Evolutionary conservation across 345 rosid species (phyloP), one percentile per base, ranked within the genome.

Genomic region (Gossypium mustelinum): DNA sequence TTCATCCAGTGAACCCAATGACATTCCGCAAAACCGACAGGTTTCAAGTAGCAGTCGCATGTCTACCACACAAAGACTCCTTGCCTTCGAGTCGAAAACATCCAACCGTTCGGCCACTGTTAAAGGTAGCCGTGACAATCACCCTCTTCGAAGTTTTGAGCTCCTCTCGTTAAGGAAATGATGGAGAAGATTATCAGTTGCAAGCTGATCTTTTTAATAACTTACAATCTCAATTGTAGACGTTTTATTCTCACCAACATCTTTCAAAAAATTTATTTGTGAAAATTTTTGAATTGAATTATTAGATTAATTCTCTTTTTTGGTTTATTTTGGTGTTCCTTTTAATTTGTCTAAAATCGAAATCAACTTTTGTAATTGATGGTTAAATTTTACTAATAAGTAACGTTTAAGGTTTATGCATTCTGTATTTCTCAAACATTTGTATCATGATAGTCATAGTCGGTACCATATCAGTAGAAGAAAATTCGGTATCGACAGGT

Each of bases 1-100:
- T 85, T 86, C 96, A 3, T 86, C 92, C 0, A 96, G 89, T 9
- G 95, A 86, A 79, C 88, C 85, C 17, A 80, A 81, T 41, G 92
- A 86, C 47, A 70, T 77, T 55, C 86, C 88, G 16, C 69, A 87
- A 25, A 88, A 88, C 78, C 84, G 94, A 68, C 47, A 90, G 50
- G 79, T 84, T 52, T 76, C 94, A 18, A 86, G 87, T 80, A 83
- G 82, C 10, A 86, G 91, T 11, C 89, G 92, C 52, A 39, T 86
- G 63, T 83, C 97, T 58, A 82, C 89, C 50, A 79, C 87, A 29
- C 96, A 87, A 61, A 83, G 94, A 77, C 29, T 74, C 52, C 93
- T 82, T 55, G 87, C 84, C 29, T 73, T 79, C 2, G 97, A 88
- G 72, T 68, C 87, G 13, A 87, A 82, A 77, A 84, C 88, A 41